A percentile compares a stretch with the other conserved stretches of the same genome.
These are phyloP conservation scores for Candida nonsorbophila DNA, from an alignment of 805 yeast genomes.

Conservation along the genomic window DNA sequence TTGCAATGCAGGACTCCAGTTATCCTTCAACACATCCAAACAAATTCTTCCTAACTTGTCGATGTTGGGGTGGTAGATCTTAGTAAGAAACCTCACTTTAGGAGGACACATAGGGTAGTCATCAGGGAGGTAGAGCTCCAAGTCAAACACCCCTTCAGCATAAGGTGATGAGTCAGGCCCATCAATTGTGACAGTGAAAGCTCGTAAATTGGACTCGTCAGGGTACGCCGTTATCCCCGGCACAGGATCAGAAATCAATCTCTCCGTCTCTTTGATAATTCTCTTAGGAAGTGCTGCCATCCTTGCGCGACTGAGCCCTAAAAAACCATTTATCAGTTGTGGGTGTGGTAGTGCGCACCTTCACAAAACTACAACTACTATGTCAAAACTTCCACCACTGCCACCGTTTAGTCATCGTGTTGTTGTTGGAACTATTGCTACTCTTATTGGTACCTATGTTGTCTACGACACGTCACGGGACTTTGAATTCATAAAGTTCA, in stretches of 20 bases:
- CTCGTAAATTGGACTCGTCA: conserved; percentile 88
- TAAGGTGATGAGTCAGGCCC: conserved; percentile 93
- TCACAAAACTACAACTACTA: too few species aligned
- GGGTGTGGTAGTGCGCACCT: too few species aligned
- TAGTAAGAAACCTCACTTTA: conserved; percentile 87
- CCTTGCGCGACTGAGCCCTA: too few species aligned
- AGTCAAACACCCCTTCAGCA: conserved; percentile 69
- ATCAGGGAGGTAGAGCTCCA: conserved; percentile 88
- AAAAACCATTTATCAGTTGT: too few species aligned
- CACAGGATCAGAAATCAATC: conserved; percentile 89
- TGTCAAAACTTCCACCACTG: conserved; percentile 15
- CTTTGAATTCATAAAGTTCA: conserved; percentile 33
- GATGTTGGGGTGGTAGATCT: conserved; percentile 94
- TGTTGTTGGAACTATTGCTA: conserved; percentile 33
- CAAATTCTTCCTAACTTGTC: conserved; percentile 94
- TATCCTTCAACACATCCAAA: conserved; percentile 87
- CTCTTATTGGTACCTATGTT: conserved; percentile 27
- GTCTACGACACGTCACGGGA: conserved; percentile 30
- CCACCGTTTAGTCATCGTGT: conserved; percentile 30
- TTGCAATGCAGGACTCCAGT: conserved; percentile 98
- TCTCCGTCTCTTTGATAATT: conserved; percentile 93
- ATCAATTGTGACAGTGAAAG: conserved; percentile 85
- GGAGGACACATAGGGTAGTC: conserved; percentile 99
- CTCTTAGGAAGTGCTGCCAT: conserved; percentile 79
- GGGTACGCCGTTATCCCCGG: conserved; percentile 94